Evolutionary conservation across 345 rosid genomes (phyloP).

Genomic region (Jatropha curcas): DNA sequence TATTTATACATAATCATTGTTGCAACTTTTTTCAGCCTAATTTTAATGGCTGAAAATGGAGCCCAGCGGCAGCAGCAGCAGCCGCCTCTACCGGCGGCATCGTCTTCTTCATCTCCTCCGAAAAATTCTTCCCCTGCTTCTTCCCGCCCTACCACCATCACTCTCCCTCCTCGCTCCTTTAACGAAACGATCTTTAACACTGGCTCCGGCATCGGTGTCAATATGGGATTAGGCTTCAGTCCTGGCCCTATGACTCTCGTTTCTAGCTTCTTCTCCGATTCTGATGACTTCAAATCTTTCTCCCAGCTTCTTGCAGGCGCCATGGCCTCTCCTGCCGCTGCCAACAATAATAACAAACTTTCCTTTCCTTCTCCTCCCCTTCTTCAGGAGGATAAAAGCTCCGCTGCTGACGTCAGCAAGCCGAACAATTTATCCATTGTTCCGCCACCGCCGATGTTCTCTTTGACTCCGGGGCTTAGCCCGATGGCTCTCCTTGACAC

Average conservation of each 20-base stretch:
- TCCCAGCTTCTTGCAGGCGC: slow-evolving; percentile 89
- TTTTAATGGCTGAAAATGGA: slow-evolving; percentile 47
- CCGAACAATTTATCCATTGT: slow-evolving; percentile 48
- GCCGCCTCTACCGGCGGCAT: neutral
- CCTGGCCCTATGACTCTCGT: slow-evolving; percentile 93
- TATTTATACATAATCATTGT: too few relatives aligned
- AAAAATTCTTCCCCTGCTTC: slow-evolving; percentile 22
- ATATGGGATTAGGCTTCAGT: slow-evolving; percentile 52
- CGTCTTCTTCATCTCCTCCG: slow-evolving; percentile 33
- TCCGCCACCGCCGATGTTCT: slow-evolving; percentile 49
- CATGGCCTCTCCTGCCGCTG: slow-evolving; percentile 57
- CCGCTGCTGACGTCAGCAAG: slow-evolving; percentile 32
- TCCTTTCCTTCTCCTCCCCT: slow-evolving; percentile 8
- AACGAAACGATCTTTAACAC: slow-evolving; percentile 42
- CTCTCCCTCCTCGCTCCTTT: slow-evolving; percentile 57
- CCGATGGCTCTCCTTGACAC: slow-evolving; percentile 63
- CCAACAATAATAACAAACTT: slow-evolving; percentile 9
- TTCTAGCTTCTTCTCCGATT: slow-evolving; percentile 65
- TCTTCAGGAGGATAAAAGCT: slow-evolving; percentile 8
- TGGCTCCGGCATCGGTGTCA: slow-evolving; percentile 19
- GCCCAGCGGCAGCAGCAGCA: neutral
- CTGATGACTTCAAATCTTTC: slow-evolving; percentile 69
- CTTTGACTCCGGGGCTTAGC: slow-evolving; percentile 52
- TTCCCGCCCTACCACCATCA: slow-evolving; percentile 47
- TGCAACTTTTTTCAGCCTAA: neutral